phyloP scores from a whole-genome alignment of 1,284 basidiomycete genomes.

The Phellinidium pouzarii region DNA sequence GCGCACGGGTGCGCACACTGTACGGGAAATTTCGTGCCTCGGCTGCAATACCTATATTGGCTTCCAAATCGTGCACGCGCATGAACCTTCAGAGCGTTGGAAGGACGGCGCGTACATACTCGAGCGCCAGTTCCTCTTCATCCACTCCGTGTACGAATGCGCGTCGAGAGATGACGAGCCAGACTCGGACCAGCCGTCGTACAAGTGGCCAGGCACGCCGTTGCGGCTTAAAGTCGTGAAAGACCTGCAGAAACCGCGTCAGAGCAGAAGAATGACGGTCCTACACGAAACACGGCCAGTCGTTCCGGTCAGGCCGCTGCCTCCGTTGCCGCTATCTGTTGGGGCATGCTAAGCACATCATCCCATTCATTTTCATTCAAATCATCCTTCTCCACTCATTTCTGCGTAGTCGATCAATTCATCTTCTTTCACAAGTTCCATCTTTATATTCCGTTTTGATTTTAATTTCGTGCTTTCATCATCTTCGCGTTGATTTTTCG shows the following conservation, averaged over 20 bases:
- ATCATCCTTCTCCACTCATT: neutral
- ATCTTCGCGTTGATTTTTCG: neutral
- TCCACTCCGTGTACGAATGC: slow-evolving; percentile 15
- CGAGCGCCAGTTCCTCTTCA: slow-evolving; percentile 41
- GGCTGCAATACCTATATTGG: slow-evolving; percentile 47
- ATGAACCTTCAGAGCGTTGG: slow-evolving; percentile 52
- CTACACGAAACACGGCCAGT: neutral
- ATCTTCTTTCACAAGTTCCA: neutral
- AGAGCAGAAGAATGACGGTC: slow-evolving; percentile 10
- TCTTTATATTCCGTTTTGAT: neutral
- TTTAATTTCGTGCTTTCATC: neutral
- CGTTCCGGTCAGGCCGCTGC: slow-evolving; percentile 5
- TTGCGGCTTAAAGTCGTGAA: slow-evolving; percentile 16
- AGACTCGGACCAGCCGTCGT: slow-evolving; percentile 8
- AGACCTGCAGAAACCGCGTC: slow-evolving; percentile 8
- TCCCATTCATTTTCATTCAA: neutral
- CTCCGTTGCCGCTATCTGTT: slow-evolving; percentile 3
- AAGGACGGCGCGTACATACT: slow-evolving; percentile 53
- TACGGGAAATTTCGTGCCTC: slow-evolving; percentile 46
- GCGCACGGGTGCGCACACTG: slow-evolving; percentile 56
- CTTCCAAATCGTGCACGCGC: slow-evolving; percentile 55
- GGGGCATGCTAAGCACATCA: neutral
- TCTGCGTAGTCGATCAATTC: neutral
- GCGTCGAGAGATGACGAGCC: slow-evolving; percentile 1
- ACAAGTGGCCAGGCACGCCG: slow-evolving; percentile 10